Evolutionary conservation across 78 protist species (phyloP), one percentile per base, ranked within the genome.

Genomic region (Protostelium mycophagum): DNA sequence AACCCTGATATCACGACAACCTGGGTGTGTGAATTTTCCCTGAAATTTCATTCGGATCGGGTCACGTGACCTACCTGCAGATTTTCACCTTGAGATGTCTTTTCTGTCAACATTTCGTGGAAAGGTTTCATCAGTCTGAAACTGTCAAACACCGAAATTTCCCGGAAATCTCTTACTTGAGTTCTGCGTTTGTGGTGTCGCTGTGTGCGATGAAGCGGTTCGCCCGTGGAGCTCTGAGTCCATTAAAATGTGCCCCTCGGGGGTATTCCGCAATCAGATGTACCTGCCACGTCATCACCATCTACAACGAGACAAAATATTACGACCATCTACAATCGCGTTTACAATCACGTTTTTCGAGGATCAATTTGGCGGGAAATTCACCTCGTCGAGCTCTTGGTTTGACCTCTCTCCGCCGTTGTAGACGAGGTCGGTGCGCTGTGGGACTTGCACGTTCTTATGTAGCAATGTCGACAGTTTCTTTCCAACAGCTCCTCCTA

Each of bases 201-300:
- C 85, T 88, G 35, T 91, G 90, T 0, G 88, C 37, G 34, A 92
- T 92, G 38, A 92, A 92, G 29, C 94, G 23, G 73, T 92, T 92
- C 5, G 94, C 91, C 28, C 94, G 34, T 1, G 83, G 94, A 0
- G 94, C 83, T 28, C 28, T 23, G 1, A 28, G 0, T 0, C 23
- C 0, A 25, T 90, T 89, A 88, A 89, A 92, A n/a, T 0, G 35
- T 51, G 86, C 38, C 0, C 87, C 85, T n/a, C 38, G 28, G 0
- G 34, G 83, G 37, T 92, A 92, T 35, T 92, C 94, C 91, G 88
- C 73, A 1, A 92, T 92, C 0, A 92, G 9, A 89, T 92, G 94
- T 29, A 89, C 37, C 73, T 51, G 73, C 16, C 73, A 25, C 73
- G 73, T 51, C 16, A 25, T 51, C 73, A 25, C 16, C 73, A 16